phyloP scores from a whole-genome alignment of 2,329 filamentous ascomycete genomes.

The Fusarium sp. region DNA sequence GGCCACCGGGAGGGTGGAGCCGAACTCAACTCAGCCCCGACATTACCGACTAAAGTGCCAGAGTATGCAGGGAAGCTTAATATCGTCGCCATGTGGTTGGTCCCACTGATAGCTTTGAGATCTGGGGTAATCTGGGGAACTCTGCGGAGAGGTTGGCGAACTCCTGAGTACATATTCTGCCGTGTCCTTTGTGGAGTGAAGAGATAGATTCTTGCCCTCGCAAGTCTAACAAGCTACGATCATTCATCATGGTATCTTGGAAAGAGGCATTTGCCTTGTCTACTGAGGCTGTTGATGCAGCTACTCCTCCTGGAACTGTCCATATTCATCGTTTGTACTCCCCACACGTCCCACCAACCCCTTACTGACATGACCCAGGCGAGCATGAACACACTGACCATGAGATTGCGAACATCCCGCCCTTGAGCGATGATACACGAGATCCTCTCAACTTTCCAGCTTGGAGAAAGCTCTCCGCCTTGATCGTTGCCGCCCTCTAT shows the following conservation, averaged over 20 bases:
- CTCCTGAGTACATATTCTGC: constrained; percentile 8
- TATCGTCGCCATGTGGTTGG: neutral
- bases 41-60: neutral
- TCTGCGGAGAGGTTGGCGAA: neutral
- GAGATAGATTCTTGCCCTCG: neutral
- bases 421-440: constrained; percentile 43
- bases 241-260: constrained; percentile 10
- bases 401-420: neutral
- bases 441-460: constrained; percentile 52
- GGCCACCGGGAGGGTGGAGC: neutral
- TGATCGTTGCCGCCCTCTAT: constrained; percentile 47
- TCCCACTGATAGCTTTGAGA: neutral
- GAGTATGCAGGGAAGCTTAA: neutral
- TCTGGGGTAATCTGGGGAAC: constrained; percentile 27
- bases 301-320: constrained; percentile 24
- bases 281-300: constrained; percentile 14
- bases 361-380: neutral
- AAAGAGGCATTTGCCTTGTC: constrained; percentile 23
- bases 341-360: rapidly evolving
- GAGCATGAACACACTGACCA: constrained; percentile 10
- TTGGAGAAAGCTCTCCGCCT: constrained; percentile 48
- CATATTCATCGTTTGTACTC: constrained; percentile 15
- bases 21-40: neutral
- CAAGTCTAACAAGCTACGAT: neutral
- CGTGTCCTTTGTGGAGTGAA: neutral